These are phyloP conservation scores for Neurospora hispaniola DNA, from an alignment of 495 filamentous ascomycete species.

Conservation along the genomic window DNA sequence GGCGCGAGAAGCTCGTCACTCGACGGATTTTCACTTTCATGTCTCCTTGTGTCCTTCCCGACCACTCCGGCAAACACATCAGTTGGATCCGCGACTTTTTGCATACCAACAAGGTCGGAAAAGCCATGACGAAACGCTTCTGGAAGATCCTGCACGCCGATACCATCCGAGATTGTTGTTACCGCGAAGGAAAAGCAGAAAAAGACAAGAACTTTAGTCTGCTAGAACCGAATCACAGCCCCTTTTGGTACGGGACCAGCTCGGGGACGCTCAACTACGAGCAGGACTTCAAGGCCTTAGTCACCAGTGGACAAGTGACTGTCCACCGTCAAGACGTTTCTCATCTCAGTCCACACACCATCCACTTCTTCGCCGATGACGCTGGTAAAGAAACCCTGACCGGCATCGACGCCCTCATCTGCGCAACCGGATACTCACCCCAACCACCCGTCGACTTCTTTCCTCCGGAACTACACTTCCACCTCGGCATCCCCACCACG, in stretches of 20 bases:
- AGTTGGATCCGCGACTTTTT: conserved; percentile 12
- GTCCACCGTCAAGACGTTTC: conserved; percentile 55
- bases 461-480: background rate
- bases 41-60: conserved; percentile 14
- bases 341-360: conserved; percentile 35
- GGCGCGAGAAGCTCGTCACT: conserved; percentile 35
- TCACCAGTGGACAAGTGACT: conserved; percentile 45
- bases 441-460: conserved; percentile 11
- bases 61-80: conserved; percentile 11
- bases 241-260: conserved; percentile 41
- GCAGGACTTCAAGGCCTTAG: conserved; percentile 47
- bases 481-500: conserved; percentile 8
- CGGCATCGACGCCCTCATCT: conserved; percentile 49
- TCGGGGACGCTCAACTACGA: conserved; percentile 58
- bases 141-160: conserved; percentile 47
- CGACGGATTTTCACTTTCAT: conserved; percentile 33
- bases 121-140: conserved; percentile 49
- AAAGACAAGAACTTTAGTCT: conserved; percentile 34
- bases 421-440: conserved; percentile 46
- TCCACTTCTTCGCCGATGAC: conserved; percentile 22
- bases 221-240: conserved; percentile 43
- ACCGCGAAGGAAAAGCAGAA: conserved; percentile 16
- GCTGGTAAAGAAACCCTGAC: conserved; percentile 37
- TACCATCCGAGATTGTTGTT: conserved; percentile 41
- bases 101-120: conserved; percentile 50